Evolutionary conservation across 192 early-diverging fungal genomes (phyloP).

Genomic region (Backusella luteola): DNA sequence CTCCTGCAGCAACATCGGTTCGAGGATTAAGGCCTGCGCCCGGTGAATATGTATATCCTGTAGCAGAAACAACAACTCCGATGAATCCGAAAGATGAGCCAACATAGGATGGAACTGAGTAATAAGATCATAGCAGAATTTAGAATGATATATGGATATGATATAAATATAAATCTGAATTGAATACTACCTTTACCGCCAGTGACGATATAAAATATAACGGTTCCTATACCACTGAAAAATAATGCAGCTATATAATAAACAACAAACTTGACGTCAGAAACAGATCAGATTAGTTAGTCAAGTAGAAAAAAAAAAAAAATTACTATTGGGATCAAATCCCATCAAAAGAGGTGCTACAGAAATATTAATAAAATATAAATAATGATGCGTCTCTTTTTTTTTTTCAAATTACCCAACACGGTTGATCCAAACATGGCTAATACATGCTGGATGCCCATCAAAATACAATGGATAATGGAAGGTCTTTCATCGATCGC

Average conservation of each 20-base stretch:
- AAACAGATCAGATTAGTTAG: not conserved
- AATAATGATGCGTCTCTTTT: not conserved
- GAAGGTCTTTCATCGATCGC: slow-evolving; percentile 39
- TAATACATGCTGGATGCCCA: slow-evolving; percentile 52
- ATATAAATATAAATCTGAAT: not conserved
- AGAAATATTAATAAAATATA: slow-evolving; percentile 8
- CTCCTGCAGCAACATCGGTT: slow-evolving; percentile 44
- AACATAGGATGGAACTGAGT: slow-evolving; percentile 48
- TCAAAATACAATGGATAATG: slow-evolving; percentile 29
- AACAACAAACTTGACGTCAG: not conserved
- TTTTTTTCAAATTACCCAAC: slow-evolving; percentile 20
- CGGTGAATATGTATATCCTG: slow-evolving; percentile 41
- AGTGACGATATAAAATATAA: slow-evolving; percentile 50
- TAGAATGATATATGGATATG: not conserved
- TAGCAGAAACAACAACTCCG: slow-evolving; percentile 46
- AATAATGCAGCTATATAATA: slow-evolving; percentile 39
- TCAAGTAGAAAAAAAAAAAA: too few species aligned
- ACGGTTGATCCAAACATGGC: slow-evolving; percentile 62
- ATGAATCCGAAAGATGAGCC: slow-evolving; percentile 57
- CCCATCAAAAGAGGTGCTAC: slow-evolving; percentile 41
- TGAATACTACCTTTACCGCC: slow-evolving; percentile 36
- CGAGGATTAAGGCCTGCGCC: slow-evolving; percentile 39
- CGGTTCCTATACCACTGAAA: slow-evolving; percentile 51
- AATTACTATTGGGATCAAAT: slow-evolving; percentile 41
- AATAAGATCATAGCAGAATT: not conserved